Percentiles rank a stretch among this genome's conserved stretches.
Conservation (phyloP, 495 filamentous ascomycete species). For the Podospora didyma region DNA sequence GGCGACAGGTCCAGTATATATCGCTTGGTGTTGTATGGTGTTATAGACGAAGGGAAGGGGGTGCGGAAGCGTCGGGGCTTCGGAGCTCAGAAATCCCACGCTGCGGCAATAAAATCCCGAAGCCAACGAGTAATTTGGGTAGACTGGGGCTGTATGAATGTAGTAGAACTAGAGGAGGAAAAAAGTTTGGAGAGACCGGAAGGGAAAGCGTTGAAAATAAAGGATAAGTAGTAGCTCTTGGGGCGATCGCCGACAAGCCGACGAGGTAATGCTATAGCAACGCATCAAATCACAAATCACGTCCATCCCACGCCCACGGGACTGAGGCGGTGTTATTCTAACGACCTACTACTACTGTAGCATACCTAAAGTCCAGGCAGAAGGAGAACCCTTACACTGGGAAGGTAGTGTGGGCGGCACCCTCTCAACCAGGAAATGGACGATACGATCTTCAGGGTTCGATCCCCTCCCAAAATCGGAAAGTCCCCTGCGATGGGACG, state of each 20-base stretch:
- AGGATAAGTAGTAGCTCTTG: not conserved
- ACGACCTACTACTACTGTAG: too few relatives aligned
- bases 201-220: not conserved
- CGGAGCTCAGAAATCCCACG: too few relatives aligned
- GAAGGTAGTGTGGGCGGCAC: too few relatives aligned
- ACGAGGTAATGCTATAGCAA: not conserved
- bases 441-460: slow-evolving; percentile 6
- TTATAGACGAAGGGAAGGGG: not conserved
- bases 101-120: too few relatives aligned
- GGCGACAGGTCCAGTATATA: not conserved
- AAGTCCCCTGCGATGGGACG: not conserved
- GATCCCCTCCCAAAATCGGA: slow-evolving; percentile 7
- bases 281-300: not conserved
- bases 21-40: not conserved
- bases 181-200: too few relatives aligned
- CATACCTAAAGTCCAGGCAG: too few relatives aligned
- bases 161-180: too few relatives aligned
- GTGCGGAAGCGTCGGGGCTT: not conserved
- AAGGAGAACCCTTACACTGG: too few relatives aligned
- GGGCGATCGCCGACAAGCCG: not conserved
- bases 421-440: not conserved
- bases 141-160: too few relatives aligned
- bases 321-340: too few relatives aligned
- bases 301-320: too few relatives aligned
- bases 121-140: too few relatives aligned